A percentile compares a stretch with the other conserved stretches of the same genome.
These are phyloP conservation scores for Candida anglica DNA, from an alignment of 805 yeast genomes.

Conservation along the genomic window DNA sequence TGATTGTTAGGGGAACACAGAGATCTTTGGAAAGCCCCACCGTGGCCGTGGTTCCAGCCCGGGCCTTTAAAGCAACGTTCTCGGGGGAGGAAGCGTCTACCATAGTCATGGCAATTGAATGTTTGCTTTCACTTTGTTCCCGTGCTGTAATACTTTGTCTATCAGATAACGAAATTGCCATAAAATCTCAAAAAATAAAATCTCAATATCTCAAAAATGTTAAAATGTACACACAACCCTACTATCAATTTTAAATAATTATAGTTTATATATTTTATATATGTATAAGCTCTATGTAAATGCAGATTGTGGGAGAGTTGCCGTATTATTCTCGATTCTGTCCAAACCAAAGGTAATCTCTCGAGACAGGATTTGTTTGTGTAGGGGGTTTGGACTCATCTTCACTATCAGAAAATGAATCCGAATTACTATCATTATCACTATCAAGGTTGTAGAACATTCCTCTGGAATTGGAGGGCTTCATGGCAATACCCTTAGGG, in stretches of 20 bases:
- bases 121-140: not conserved
- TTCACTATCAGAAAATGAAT: slow-evolving; percentile 3
- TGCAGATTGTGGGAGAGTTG: no score
- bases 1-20: slow-evolving; percentile 26
- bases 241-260: no score
- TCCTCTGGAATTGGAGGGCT: slow-evolving; percentile 1
- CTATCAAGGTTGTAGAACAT: slow-evolving; percentile 28
- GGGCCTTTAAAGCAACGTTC: slow-evolving; percentile 3
- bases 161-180: no score
- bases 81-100: not conserved
- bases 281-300: no score
- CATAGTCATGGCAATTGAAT: slow-evolving; percentile 6
- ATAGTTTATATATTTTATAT: no score
- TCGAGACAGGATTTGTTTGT: not conserved
- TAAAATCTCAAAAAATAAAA: no score
- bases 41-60: slow-evolving; percentile 24
- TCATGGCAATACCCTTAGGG: no score
- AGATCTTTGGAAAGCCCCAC: slow-evolving; percentile 40
- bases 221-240: no score
- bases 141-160: not conserved
- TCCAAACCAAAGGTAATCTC: slow-evolving; percentile 36
- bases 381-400: slow-evolving; percentile 3
- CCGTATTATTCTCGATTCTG: slow-evolving; percentile 21
- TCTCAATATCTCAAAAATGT: no score
- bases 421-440: no score